phyloP scores from a whole-genome alignment of 257 asterid species.

The Apocynum venetum region DNA sequence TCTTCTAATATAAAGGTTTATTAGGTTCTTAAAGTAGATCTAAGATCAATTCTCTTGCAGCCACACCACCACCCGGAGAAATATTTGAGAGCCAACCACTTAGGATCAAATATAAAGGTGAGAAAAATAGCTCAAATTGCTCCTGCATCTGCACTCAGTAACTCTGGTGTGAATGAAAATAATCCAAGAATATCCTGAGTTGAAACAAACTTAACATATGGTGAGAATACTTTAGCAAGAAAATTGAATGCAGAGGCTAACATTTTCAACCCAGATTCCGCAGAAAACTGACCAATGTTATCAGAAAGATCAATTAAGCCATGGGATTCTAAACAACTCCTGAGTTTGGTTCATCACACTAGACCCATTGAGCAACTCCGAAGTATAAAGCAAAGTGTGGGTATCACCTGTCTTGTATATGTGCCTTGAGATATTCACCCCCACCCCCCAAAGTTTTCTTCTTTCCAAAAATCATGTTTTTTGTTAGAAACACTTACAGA shows the following conservation, averaged over 20 bases:
- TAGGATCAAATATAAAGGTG: neutral
- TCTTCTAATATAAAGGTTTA: neutral
- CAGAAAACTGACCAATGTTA: neutral
- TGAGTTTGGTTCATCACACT: neutral
- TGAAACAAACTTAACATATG: neutral
- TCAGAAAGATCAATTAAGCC: neutral
- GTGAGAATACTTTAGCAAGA: neutral
- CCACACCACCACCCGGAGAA: neutral
- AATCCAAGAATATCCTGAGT: neutral
- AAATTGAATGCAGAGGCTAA: conserved; percentile 7
- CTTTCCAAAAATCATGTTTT: neutral
- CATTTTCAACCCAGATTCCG: neutral
- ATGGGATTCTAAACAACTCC: neutral
- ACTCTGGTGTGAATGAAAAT: neutral
- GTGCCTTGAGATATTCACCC: neutral
- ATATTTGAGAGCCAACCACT: conserved; percentile 4
- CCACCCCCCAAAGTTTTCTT: neutral
- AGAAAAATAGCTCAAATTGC: neutral
- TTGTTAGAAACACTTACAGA: neutral
- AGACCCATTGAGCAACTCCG: neutral
- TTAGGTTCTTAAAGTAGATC: conserved; percentile 20
- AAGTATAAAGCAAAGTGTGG: neutral
- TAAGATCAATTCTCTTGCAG: conserved; percentile 7
- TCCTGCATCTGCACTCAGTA: neutral
- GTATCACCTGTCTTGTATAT: neutral